Conservation (phyloP, 2,329 filamentous ascomycete species). For the Botrytis pseudocinerea region DNA sequence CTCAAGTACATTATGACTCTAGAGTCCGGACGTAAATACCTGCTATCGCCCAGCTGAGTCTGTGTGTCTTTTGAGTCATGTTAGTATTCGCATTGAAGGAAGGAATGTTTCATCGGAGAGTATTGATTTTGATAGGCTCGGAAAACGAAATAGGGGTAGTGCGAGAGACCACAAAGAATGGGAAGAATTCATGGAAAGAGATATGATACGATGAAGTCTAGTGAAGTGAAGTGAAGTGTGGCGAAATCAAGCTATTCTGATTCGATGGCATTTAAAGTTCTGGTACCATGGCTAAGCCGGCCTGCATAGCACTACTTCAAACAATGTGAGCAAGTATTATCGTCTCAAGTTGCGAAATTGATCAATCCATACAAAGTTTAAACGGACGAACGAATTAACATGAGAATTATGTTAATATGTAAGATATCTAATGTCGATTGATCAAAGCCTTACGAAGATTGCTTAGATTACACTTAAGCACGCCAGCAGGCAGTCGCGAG, state of each 20-base stretch:
- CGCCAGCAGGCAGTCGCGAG: background rate
- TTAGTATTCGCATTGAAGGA: background rate
- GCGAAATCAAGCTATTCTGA: background rate
- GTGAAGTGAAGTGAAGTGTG: background rate
- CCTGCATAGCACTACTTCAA: background rate
- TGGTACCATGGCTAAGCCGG: background rate
- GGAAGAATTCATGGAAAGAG: background rate
- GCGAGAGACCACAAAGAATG: too few relatives aligned
- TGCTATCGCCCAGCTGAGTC: background rate
- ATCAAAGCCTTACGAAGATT: background rate
- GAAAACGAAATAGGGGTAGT: conserved; percentile 7
- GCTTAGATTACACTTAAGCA: background rate
- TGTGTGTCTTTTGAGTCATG: background rate
- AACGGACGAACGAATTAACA: background rate
- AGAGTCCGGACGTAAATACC: too few relatives aligned
- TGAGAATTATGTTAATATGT: background rate
- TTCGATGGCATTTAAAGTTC: background rate
- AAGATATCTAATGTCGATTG: background rate
- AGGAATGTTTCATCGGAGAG: background rate
- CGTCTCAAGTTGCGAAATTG: conserved; percentile 3
- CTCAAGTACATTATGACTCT: background rate
- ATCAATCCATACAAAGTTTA: background rate
- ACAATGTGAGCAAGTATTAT: background rate
- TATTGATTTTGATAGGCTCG: background rate
- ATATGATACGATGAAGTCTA: background rate